phyloP scores from a whole-genome alignment of 225 moss, liverwort and hornwort genomes.

The Sphagnum tenellum region DNA sequence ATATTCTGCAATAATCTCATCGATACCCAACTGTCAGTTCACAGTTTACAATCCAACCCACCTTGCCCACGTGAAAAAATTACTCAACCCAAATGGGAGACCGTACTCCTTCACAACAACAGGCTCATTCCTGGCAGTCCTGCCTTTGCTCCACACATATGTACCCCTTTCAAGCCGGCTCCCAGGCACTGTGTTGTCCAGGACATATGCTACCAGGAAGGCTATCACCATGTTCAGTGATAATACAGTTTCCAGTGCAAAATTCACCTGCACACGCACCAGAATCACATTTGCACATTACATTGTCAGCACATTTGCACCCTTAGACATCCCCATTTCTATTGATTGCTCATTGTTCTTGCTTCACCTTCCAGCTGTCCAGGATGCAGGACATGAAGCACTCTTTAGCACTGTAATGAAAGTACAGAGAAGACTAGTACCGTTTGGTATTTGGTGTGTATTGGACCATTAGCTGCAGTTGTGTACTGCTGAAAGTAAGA shows the following conservation, averaged over 20 bases:
- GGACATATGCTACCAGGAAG: conserved; percentile 62
- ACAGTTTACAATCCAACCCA: conserved; percentile 32
- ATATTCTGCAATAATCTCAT: too few relatives aligned
- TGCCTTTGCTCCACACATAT: conserved; percentile 65
- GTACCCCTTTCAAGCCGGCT: conserved; percentile 76
- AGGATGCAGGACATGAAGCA: background rate
- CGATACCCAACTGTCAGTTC: too few relatives aligned
- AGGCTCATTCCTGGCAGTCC: conserved; percentile 61
- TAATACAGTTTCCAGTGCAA: conserved; percentile 58
- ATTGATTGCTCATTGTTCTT: too few relatives aligned
- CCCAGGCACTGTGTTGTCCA: conserved; percentile 82
- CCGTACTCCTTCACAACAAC: conserved; percentile 65
- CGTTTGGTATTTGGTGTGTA: conserved; percentile 34
- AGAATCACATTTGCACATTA: background rate
- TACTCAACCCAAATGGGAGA: conserved; percentile 60
- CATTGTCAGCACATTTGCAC: background rate
- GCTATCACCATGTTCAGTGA: conserved; percentile 79
- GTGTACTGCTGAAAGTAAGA: conserved; percentile 58
- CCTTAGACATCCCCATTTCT: too few relatives aligned
- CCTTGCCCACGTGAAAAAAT: conserved; percentile 62
- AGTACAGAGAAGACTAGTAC: conserved; percentile 16
- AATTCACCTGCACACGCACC: conserved; percentile 23
- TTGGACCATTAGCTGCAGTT: conserved; percentile 40
- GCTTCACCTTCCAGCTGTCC: background rate
- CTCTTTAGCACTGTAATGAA: too few relatives aligned